Evolutionary conservation across 1,139 yeast species (phyloP).

Genomic region (Taphrina wiesneri): DNA sequence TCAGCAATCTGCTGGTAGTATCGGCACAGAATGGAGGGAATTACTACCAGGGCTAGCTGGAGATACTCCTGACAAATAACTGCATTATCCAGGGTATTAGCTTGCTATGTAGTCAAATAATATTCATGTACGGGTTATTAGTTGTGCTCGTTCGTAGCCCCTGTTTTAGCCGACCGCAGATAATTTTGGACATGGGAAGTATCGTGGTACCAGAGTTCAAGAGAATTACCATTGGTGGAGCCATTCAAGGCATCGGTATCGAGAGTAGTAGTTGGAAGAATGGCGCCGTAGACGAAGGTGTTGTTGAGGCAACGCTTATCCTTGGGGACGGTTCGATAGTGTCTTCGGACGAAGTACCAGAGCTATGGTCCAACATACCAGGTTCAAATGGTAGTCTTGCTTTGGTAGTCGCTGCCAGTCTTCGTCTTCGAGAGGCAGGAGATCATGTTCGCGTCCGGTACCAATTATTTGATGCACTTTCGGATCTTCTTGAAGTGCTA

Average conservation of each 20-base stretch:
- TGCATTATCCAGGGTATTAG: too few relatives aligned
- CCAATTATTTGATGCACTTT: neutral
- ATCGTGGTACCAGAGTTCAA: conserved; percentile 21
- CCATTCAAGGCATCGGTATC: conserved; percentile 26
- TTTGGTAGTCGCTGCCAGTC: conserved; percentile 4
- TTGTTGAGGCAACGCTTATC: conserved; percentile 8
- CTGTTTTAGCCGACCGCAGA: too few relatives aligned
- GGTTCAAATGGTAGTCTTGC: conserved; percentile 19
- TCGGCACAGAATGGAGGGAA: too few relatives aligned
- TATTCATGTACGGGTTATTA: too few relatives aligned
- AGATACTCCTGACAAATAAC: too few relatives aligned
- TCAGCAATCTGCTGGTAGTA: too few relatives aligned
- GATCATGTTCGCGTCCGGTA: neutral
- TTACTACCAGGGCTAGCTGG: too few relatives aligned
- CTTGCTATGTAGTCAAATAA: too few relatives aligned
- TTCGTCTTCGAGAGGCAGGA: neutral
- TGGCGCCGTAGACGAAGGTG: conserved; percentile 13
- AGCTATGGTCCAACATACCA: conserved; percentile 15
- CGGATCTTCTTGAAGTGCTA: neutral
- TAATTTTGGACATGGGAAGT: too few relatives aligned
- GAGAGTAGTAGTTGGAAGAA: conserved; percentile 21
- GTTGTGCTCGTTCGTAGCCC: too few relatives aligned
- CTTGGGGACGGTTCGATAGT: conserved; percentile 11
- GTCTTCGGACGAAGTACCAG: conserved; percentile 4
- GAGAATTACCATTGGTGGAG: conserved; percentile 24